Evolutionary conservation across 2,329 filamentous ascomycete genomes (phyloP), one percentile per base, ranked within the genome.

Genomic region (Epichloe elymi): DNA sequence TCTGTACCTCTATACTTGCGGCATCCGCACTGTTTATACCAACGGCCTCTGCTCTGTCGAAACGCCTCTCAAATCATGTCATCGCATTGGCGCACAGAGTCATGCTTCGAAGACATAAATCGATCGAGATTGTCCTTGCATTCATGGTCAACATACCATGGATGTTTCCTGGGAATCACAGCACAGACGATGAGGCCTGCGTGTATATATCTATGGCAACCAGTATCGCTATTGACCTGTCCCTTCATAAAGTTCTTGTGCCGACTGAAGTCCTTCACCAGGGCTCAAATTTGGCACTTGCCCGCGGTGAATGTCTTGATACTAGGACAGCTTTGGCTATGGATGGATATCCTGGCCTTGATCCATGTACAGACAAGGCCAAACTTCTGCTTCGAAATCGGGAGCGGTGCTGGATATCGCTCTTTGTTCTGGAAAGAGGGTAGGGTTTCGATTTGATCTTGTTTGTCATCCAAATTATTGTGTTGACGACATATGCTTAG

Each of bases 131-230:
- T 51, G 80, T 88, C 0, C 68, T 88, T 1, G 84, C 81, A 0
- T 87, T 87, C 60, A 83, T 88, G 79, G 75, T 86, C 35, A 86
- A 86, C 54, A 76, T 88, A 6, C 84, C 84, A 0, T 88, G 84
- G 84, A 86, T 87, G 75, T 78, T 79, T 33, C 80, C 81, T 1
- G 80, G 81, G 2, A 69, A 76, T 53, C 80, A 84, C 58, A 82
- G 79, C 62, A 81, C 81, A 10, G 83, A 87, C 56, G 84, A 88
- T 54, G 83, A 86, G 58, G 86, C 84, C 0, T 86, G 82, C 52
- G 76, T 79, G 41, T 87, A 85, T 57, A 78, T 88, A 50, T 78
- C 82, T 2, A 81, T 83, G 67, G 83, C 84, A 1, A 69, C 84
- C 10, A 83, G 80, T 1, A 79, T 87, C 54, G 82, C 84, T 0